Evolutionary conservation across 345 rosid species (phyloP).

Genomic region (Acer negundo): DNA sequence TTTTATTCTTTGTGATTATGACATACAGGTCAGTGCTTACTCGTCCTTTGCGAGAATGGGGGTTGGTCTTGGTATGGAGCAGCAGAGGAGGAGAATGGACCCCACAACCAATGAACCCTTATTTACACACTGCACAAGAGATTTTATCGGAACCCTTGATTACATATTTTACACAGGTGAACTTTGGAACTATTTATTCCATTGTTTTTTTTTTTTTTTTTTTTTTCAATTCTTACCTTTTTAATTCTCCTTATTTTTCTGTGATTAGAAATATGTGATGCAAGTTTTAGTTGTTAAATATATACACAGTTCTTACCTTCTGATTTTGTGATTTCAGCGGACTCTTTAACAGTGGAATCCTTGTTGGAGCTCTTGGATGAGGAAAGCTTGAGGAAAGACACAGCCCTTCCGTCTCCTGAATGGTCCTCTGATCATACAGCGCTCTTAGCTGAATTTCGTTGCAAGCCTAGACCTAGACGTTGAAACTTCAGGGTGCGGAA

Average conservation of each 20-base stretch:
- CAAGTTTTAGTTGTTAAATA: neutral
- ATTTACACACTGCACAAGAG: constrained; percentile 95
- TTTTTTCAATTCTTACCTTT: too few species aligned
- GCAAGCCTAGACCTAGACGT: constrained; percentile 89
- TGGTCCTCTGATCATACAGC: constrained; percentile 99
- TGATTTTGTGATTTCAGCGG: constrained; percentile 56
- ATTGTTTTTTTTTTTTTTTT: neutral
- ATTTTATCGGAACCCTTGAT: constrained; percentile 88
- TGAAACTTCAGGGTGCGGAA: constrained; percentile 47
- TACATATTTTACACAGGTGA: constrained; percentile 96
- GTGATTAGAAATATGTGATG: constrained; percentile 17
- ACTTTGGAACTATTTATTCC: neutral
- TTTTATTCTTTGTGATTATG: constrained; percentile 10
- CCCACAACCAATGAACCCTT: constrained; percentile 84
- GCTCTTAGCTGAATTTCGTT: constrained; percentile 91
- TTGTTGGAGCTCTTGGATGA: constrained; percentile 96
- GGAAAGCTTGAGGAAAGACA: constrained; percentile 96
- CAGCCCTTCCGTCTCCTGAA: constrained; percentile 99
- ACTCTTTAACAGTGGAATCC: constrained; percentile 86
- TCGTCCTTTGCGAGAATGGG: constrained; percentile 83
- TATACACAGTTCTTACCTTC: neutral
- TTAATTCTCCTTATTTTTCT: neutral
- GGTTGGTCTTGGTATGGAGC: constrained; percentile 58
- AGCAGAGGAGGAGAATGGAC: constrained; percentile 90
- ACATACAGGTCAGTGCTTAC: constrained; percentile 94